Base-by-base conservation (phyloP, 1,284 basidiomycete species). In the Earliella scabrosa region DNA sequence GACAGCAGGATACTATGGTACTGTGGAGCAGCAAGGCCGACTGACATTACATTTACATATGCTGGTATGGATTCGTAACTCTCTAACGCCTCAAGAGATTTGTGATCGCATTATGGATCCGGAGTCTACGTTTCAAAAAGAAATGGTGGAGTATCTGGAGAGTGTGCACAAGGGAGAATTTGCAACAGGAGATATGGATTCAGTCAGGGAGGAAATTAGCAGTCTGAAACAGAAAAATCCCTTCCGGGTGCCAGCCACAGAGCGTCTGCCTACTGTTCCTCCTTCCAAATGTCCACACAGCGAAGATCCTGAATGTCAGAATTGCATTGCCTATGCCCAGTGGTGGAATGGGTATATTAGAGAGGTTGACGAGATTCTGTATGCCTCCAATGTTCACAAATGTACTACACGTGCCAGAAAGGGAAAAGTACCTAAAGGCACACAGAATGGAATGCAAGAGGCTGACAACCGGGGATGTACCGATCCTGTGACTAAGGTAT, bases 11-110 rank as follows among this genome's bases (percentile, higher is more conserved):
- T 73, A 73, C 50, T 75, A 75, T 67, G 73, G 73, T 2, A 73
- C 69, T 4, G 71, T 75, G 1, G 73, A 75, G 51, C 68, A 74
- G 51, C 74, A 76, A 61, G 73, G 73, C 0, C 58, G 69, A 10
- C 35, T 73, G 0, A 73, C 73, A 0, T 47, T 75, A 2, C 73
- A 75, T 60, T 38, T 73, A 0, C 73, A 75, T 55, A 43, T 72
- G 45, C 34, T 75, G 8, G 26, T 75, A 9, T 75, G 72, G 73
- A 65, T 68, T 16, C 40, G 31, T 40, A 58, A 61, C 7, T 50
- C 58, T 3, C 31, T 72, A 1, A 60, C 67, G 5, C 73, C 71
- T 0, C 66, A 73, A 46, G 66, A 72, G 49, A 68, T 74, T 7
- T 38, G 68, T 3, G 64, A 72, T 2, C 49, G 47, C 20, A 45